Percentiles rank a stretch among this genome's conserved stretches.
Evolutionary conservation across 768 basidiomycete species (phyloP).

Genomic region (Calocera viscosa): DNA sequence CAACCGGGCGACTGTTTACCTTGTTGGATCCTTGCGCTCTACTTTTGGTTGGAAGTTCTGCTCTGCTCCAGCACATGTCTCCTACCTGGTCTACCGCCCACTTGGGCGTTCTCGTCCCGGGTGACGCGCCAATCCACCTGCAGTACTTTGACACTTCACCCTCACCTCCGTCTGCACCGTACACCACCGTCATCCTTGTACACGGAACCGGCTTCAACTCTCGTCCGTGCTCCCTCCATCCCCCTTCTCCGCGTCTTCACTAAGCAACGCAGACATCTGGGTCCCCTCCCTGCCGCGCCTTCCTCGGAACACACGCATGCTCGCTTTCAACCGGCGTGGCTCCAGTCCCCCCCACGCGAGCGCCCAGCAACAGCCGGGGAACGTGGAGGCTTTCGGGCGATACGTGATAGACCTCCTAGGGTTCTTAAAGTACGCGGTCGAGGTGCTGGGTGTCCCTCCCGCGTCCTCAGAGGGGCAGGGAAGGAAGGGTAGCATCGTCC

Average conservation of each 20-base stretch:
- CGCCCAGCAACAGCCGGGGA: not conserved
- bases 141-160: not conserved
- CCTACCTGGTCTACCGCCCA: not conserved
- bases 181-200: not conserved
- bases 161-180: not conserved
- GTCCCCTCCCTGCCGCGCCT: not conserved
- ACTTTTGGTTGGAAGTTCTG: too few relatives aligned
- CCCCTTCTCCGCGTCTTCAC: not conserved
- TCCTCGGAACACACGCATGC: not conserved
- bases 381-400: not conserved
- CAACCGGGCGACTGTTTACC: too few relatives aligned
- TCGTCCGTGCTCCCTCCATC: not conserved
- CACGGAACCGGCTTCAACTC: not conserved
- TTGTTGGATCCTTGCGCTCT: too few relatives aligned
- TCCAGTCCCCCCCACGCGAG: not conserved
- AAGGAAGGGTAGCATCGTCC: not conserved
- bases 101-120: not conserved
- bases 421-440: not conserved
- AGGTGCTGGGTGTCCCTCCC: not conserved
- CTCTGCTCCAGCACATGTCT: not conserved
- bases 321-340: not conserved
- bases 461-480: not conserved
- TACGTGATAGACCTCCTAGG: not conserved
- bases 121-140: not conserved
- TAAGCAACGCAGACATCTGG: not conserved